Evolutionary conservation across 2,329 filamentous ascomycete genomes (phyloP).

Genomic region (Elsinoe ampelina): DNA sequence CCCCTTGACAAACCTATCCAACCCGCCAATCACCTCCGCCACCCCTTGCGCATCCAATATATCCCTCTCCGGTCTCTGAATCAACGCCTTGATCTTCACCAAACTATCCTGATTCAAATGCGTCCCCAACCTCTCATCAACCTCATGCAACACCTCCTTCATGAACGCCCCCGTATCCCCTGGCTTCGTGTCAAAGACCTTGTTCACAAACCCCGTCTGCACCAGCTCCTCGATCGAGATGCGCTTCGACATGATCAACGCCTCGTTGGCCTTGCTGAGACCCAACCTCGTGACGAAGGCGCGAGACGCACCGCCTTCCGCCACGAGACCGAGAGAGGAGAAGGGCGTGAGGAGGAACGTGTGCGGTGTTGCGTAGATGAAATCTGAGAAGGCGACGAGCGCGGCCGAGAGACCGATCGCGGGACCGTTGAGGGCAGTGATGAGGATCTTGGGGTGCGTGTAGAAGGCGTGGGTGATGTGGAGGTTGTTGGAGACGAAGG

Average conservation of each 20-base stretch:
- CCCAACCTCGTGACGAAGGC: conserved; percentile 76
- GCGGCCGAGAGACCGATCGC: conserved; percentile 82
- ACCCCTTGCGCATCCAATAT: conserved; percentile 68
- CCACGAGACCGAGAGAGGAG: conserved; percentile 76
- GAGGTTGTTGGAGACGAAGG: conserved; percentile 77
- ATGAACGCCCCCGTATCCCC: conserved; percentile 61
- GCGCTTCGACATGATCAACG: conserved; percentile 78
- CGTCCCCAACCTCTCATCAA: conserved; percentile 68
- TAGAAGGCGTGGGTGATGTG: conserved; percentile 86
- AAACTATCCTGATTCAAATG: conserved; percentile 75
- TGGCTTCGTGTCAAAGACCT: conserved; percentile 55
- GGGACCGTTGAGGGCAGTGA: conserved; percentile 85
- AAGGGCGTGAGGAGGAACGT: conserved; percentile 88
- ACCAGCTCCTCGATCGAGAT: conserved; percentile 67
- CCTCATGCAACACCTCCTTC: conserved; percentile 62
- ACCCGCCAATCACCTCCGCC: conserved; percentile 72
- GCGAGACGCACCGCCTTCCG: conserved; percentile 73
- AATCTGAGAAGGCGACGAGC: conserved; percentile 74
- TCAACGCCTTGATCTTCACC: conserved; percentile 73
- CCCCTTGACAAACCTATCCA: conserved; percentile 70
- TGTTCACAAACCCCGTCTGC: conserved; percentile 73
- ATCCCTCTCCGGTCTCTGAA: conserved; percentile 64
- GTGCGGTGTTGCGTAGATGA: conserved; percentile 76
- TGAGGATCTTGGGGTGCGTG: conserved; percentile 85
- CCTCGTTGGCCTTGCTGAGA: conserved; percentile 76